phyloP scores from a whole-genome alignment of 2,329 filamentous ascomycete genomes.

The Aspergillus neotritici region DNA sequence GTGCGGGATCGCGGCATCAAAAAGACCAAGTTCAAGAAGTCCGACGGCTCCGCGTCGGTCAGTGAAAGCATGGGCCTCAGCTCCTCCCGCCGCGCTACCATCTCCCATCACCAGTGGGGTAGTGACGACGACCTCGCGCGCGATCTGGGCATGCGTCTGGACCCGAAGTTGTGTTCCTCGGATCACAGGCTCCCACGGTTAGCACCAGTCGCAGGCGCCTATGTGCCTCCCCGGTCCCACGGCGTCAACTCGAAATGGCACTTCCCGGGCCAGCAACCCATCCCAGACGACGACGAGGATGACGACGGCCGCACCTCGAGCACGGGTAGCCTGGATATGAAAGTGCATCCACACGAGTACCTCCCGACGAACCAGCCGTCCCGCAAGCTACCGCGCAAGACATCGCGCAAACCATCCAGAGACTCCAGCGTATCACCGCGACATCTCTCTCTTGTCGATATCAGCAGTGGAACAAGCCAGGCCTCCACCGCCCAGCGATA shows the following conservation, averaged over 20 bases:
- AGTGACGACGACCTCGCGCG: constrained; percentile 88
- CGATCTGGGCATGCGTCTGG: constrained; percentile 66
- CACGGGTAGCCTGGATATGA: constrained; percentile 28
- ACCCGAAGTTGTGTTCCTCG: constrained; percentile 44
- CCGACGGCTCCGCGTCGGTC: constrained; percentile 40
- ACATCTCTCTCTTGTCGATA: constrained; percentile 76
- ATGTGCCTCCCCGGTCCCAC: constrained; percentile 20
- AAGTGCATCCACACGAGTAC: constrained; percentile 32
- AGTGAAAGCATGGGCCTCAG: constrained; percentile 43
- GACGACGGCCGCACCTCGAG: constrained; percentile 26
- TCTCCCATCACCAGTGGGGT: constrained; percentile 68
- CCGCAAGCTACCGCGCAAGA: constrained; percentile 23
- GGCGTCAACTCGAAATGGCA: constrained; percentile 30
- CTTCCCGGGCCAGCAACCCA: constrained; percentile 20
- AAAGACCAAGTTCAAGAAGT: constrained; percentile 69
- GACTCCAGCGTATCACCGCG: constrained; percentile 46
- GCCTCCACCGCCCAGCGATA: constrained; percentile 28
- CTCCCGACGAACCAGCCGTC: constrained; percentile 25
- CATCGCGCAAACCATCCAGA: constrained; percentile 28
- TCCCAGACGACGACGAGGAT: constrained; percentile 22
- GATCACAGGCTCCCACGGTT: constrained; percentile 30
- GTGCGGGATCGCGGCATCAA: constrained; percentile 85
- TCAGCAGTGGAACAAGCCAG: constrained; percentile 62
- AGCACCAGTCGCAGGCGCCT: constrained; percentile 36
- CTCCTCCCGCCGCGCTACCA: constrained; percentile 45